These are phyloP conservation scores for Magnaporthales sp. DNA, from an alignment of 2,329 filamentous ascomycete species.

Conservation along the genomic window DNA sequence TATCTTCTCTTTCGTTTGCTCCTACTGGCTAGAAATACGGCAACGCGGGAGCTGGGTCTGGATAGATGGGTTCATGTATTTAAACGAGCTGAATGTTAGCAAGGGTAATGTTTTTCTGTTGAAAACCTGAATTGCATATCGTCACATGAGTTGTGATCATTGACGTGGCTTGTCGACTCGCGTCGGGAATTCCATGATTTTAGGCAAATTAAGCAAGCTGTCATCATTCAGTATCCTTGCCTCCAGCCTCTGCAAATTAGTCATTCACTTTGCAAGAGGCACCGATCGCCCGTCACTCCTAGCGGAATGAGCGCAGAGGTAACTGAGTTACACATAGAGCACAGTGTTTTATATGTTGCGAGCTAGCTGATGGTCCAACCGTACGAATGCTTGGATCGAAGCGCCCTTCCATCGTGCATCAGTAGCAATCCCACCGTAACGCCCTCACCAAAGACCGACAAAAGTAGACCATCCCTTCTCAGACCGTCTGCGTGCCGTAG, in stretches of 20 bases:
- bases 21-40: not conserved
- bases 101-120: constrained; percentile 1
- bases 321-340: not conserved
- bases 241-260: not conserved
- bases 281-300: not conserved
- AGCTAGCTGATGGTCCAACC: not conserved
- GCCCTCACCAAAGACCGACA: not conserved
- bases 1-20: constrained; percentile 1
- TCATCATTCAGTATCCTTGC: not conserved
- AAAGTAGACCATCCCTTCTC: constrained; percentile 11
- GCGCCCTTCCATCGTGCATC: not conserved
- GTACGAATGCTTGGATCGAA: not conserved
- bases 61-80: constrained; percentile 1
- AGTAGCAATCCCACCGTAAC: not conserved
- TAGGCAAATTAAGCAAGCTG: not conserved
- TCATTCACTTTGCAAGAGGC: not conserved
- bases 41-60: not conserved
- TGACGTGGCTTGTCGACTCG: not conserved
- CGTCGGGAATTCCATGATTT: not conserved
- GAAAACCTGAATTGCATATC: not conserved
- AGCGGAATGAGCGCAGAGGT: not conserved
- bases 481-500: constrained; percentile 78
- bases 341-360: not conserved
- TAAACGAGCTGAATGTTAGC: constrained; percentile 1
- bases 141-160: not conserved